Base-by-base conservation (phyloP, 2,329 filamentous ascomycete genomes). In the Pseudopithomyces maydicus region DNA sequence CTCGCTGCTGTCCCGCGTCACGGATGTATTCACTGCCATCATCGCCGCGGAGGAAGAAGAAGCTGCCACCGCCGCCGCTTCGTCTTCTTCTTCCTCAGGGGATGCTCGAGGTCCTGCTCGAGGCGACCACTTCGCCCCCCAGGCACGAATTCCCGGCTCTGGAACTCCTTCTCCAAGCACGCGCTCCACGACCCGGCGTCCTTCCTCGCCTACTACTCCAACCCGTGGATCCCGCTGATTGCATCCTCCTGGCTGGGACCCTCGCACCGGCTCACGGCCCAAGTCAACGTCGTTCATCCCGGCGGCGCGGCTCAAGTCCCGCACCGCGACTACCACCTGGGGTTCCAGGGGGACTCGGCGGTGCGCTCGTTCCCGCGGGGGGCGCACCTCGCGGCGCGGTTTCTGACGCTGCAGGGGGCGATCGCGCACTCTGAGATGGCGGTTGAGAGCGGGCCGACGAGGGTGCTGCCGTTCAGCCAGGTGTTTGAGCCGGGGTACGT, bases 151-250 rank as follows among this genome's bases (percentile, higher is more conserved):
- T 79, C 83, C 52, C 80, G 86, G 10, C 87, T 88, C 74, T 89
- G 85, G 85, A 88, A 88, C 74, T 85, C 85, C 0, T 85, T 88
- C 71, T 81, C 81, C 59, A 89, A 88, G 66, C 86, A 88, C 64
- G 82, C 79, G 19, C 68, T 83, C 2, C 66, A 74, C 26, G 80
- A 86, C 58, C 81, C 85, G 0, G 42, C 66, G 0, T 84, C 81
- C 0, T 88, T 88, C 64, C 58, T 83, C 0, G 57, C 68, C 6
- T 88, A 88, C 77, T 88, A 85, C 71, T 79, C 83, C 4, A 88
- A 88, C 61, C 84, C 84, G 0, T 86, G 82, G 77, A 78, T 88
- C 2, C 72, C 76, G 0, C 67, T 81, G 7, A 79, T 87, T 22
- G 81, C 79, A 46, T 78, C 80, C 17, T 72, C 83, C 12, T 88